Evolutionary conservation across 2,329 filamentous ascomycete species (phyloP), one percentile per base, ranked within the genome.

Genomic region (Clarireedia hainanense): DNA sequence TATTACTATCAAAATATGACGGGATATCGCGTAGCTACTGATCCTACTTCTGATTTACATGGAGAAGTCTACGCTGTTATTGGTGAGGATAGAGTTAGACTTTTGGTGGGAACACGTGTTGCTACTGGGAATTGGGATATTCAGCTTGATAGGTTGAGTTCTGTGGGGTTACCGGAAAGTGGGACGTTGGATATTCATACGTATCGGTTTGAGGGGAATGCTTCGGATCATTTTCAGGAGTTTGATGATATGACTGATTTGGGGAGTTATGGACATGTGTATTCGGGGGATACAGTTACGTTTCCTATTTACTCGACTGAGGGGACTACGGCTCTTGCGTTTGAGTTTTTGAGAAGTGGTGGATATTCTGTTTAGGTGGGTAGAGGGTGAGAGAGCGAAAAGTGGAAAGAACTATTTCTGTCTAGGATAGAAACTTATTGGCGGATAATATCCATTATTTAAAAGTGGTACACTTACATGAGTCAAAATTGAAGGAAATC

Each of bases 1-100:
- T 76, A 76, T 64, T 78, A 77, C 62, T 67, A 70, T 46, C 60
- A 66, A 3, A 72, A 72, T 45, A 76, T 76, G 74, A 73, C 70
- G 0, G 75, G 75, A 3, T 50, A 67, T 14, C 69, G 74, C 15
- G 67, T 72, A 5, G 66, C 73, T 2, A 64, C 66, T 0, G 66
- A 65, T 0, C 70, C 72, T 0, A 58, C 52, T 3, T 63, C 66
- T 39, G 12, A 12, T 4, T 30, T 53, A 12, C 26, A 20, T 20
- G 20, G 63, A 15, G 62, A 66, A 47, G 58, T 58, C 1, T 66
- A 62, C 37, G 62, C 62, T 10, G 64, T 61, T 0, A 52, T 63
- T 20, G 62, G 61, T 6, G 39, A 23, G n/a, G 58, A 59, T 23
- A 49, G 40, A 26, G 60, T 64, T 6, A 56, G 58, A 51, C 57